phyloP scores from a whole-genome alignment of 257 asterid genomes.

The Gentiana macrophylla region DNA sequence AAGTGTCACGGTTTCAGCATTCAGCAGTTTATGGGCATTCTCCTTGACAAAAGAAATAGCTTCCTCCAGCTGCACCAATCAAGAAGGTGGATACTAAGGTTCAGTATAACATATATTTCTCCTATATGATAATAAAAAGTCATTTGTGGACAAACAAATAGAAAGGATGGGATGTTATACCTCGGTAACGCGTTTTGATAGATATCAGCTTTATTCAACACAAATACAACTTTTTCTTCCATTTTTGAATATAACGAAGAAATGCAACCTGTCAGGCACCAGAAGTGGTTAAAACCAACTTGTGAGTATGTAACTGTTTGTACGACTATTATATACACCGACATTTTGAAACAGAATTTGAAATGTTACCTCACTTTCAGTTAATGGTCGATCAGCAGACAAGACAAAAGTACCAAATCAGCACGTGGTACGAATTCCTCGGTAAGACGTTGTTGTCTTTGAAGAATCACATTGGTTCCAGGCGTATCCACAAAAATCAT shows the following conservation, averaged over 20 bases:
- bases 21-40: slow-evolving; percentile 62
- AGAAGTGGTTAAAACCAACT: slow-evolving; percentile 16
- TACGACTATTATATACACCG: no score
- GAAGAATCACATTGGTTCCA: slow-evolving; percentile 98
- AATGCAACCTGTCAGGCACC: slow-evolving; percentile 57
- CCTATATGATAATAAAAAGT: slow-evolving; percentile 3
- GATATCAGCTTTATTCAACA: slow-evolving; percentile 84
- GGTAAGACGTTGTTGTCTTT: slow-evolving; percentile 93
- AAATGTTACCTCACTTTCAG: slow-evolving; percentile 90
- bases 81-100: slow-evolving; percentile 2
- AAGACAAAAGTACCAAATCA: slow-evolving; percentile 81
- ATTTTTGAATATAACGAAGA: slow-evolving; percentile 91
- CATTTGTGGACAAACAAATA: slow-evolving; percentile 10
- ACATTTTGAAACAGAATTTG: background rate
- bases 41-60: slow-evolving; percentile 77
- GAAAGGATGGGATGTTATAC: slow-evolving; percentile 30
- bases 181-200: slow-evolving; percentile 58
- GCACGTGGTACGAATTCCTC: slow-evolving; percentile 99
- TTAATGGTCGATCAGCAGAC: slow-evolving; percentile 96
- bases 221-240: slow-evolving; percentile 85
- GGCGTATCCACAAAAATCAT: slow-evolving; percentile 97
- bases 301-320: background rate
- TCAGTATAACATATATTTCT: background rate
- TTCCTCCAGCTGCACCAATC: slow-evolving; percentile 62
- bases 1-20: slow-evolving; percentile 54